A percentile compares a stretch with the other conserved stretches of the same genome.
Evolutionary conservation across 768 basidiomycete genomes (phyloP).

Genomic region (Cystofilobasidium capitatum): DNA sequence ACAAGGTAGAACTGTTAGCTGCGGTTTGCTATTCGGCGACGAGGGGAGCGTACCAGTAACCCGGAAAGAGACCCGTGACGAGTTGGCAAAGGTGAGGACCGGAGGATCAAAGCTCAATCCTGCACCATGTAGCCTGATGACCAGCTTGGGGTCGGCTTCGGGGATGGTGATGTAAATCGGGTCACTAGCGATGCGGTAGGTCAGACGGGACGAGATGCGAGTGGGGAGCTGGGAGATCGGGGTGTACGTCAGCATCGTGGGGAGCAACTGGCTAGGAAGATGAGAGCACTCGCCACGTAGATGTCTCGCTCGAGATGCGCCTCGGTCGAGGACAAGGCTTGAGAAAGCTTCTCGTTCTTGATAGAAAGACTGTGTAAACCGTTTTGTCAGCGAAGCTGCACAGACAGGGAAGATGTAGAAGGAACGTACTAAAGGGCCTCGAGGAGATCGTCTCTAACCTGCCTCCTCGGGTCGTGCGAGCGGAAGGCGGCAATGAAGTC

Average conservation of each 20-base stretch:
- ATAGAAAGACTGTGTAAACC: constrained; percentile 13
- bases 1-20: not conserved
- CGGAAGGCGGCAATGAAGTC: constrained; percentile 80
- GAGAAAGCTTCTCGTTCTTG: constrained; percentile 53
- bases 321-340: constrained; percentile 50
- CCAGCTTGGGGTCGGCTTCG: constrained; percentile 68
- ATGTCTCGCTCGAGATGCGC: constrained; percentile 45
- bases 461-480: constrained; percentile 58
- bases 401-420: constrained; percentile 41
- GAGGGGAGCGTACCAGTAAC: constrained; percentile 53
- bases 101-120: constrained; percentile 83
- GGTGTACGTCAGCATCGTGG: not conserved
- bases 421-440: constrained; percentile 63
- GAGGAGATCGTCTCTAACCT: constrained; percentile 66
- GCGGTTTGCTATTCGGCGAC: not conserved
- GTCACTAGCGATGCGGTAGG: constrained; percentile 80
- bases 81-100: constrained; percentile 64
- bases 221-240: constrained; percentile 37
- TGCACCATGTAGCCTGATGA: constrained; percentile 61
- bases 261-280: not conserved
- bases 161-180: constrained; percentile 77
- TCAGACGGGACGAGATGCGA: constrained; percentile 60
- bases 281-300: constrained; percentile 40
- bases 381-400: not conserved
- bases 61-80: constrained; percentile 75